Base-by-base conservation (phyloP, 176 grass and related monocot genomes). In the Cenchrus purpureus region DNA sequence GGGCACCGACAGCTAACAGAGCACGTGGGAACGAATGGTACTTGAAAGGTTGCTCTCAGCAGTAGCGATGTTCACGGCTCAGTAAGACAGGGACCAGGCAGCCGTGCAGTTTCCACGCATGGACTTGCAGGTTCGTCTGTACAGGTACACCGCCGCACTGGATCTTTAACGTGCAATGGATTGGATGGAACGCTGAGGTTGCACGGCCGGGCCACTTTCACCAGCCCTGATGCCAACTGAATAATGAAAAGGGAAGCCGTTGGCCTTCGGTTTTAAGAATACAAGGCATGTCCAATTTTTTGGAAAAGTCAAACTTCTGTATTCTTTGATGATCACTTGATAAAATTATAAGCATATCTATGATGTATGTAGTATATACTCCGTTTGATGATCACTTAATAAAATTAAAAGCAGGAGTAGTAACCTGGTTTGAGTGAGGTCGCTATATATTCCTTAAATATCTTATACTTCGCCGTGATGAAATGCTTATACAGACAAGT, bases 1-100 rank as follows among this genome's bases (percentile, higher is more conserved):
- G 31, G 15, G 71, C 82, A 76, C 58, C 48, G 71, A 66, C 61
- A 52, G 13, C 61, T 31, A 56, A 67, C 72, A 76, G 40, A 67
- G 34, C 72, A 84, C 72, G 16, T 84, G 72, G 34, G 32, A 65
- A 37, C 29, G 50, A 74, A 55, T 55, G 50, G 1, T 76, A 42
- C 15, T 28, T 45, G 37, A 1, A 12, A 55, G 48, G 65, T 70
- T 59, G 67, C 53, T 54, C 12, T 40, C 51, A 46, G 46, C n/a
- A 45, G n/a, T 34, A 28, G 40, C 31, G 20, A 57, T 77, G 50
- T 32, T 56, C 37, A 77, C 13, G 14, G n/a, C 45, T 73, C 46
- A 31, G 12, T 29, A 34, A 40, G 37, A 40, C 37, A 40, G 37
- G 37, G 14, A 50, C n/a, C 51, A 12, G 51, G 45, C 45, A 46